Conservation (phyloP, 1,139 yeast genomes). For the Sporopachydermia cereana region DNA sequence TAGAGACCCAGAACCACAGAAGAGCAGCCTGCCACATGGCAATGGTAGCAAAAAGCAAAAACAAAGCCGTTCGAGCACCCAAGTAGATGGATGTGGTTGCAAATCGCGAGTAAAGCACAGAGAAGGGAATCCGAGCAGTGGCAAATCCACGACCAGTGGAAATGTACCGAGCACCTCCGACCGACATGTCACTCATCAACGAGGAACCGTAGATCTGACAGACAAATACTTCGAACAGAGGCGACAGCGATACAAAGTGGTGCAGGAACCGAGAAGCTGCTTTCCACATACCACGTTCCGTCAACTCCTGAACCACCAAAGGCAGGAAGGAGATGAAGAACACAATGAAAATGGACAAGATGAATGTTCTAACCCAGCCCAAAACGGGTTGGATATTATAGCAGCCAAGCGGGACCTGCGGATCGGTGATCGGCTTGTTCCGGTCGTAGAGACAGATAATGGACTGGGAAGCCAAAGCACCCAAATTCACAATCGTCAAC, state of each 20-base stretch:
- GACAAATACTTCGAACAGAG: conserved; percentile 95
- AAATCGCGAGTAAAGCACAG: conserved; percentile 89
- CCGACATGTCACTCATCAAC: conserved; percentile 79
- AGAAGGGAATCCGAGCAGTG: conserved; percentile 95
- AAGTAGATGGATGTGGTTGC: conserved; percentile 94
- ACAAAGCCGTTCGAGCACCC: conserved; percentile 87
- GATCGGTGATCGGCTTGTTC: conserved; percentile 78
- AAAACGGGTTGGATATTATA: conserved; percentile 83
- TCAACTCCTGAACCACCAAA: conserved; percentile 89
- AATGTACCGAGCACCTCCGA: conserved; percentile 99
- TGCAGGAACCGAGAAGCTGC: conserved; percentile 85
- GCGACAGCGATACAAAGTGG: conserved; percentile 83
- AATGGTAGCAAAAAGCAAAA: conserved; percentile 83
- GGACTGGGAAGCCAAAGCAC: conserved; percentile 83
- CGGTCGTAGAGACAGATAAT: conserved; percentile 75
- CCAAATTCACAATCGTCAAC: conserved; percentile 85
- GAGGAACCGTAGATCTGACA: conserved; percentile 96
- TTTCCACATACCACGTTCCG: conserved; percentile 96
- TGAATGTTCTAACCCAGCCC: conserved; percentile 97
- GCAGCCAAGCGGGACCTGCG: conserved; percentile 82
- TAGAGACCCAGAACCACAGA: conserved; percentile 97
- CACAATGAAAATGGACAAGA: conserved; percentile 94
- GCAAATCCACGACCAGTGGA: conserved; percentile 99
- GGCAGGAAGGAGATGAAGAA: conserved; percentile 97
- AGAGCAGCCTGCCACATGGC: conserved; percentile 97